Evolutionary conservation across 768 basidiomycete species (phyloP), one percentile per base, ranked within the genome.

Genomic region (Boletus subcaerulescens): DNA sequence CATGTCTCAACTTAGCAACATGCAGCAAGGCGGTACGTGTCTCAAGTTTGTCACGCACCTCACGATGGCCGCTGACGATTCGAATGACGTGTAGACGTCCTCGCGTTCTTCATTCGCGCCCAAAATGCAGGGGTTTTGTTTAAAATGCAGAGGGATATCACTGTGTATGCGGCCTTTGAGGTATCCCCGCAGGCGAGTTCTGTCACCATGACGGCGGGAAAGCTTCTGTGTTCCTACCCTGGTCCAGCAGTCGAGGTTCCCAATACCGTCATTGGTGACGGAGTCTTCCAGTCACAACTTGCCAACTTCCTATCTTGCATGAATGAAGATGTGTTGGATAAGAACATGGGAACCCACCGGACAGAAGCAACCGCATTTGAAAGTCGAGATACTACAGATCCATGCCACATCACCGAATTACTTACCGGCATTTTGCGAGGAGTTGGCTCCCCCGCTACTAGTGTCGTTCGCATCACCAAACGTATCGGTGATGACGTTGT

Each of bases 61-160:
- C 33, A 6, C 33, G 33, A 35, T 35, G 26, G 26, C 8, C 9
- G 26, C 33, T 35, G 12, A 35, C 33, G 33, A 35, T 35, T 4
- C 14, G 7, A 18, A 42, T 10, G 3, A 26, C 11, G 12, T 35
- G 4, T 6, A 80, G 81, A 74, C 45, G 61, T 71, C 24, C 49
- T 74, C 15, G 65, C 65, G 15, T 66, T 80, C 38, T 66, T 70
- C 10, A 68, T 82, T 24, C 66, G 68, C 8, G 70, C 71, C 2
- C 81, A 82, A 53, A 82, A 82, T 44, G 78, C 81, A 0, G 77
- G 67, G 18, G 49, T 83, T 1, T 62, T 81, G 11, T 53, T 77
- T 14, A 69, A 72, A 42, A 64, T 61, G 47, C 32, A 54, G 10
- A 24, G 57, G 56, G 64, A 38, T 7, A 8, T 22, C 22, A 36